phyloP scores from a whole-genome alignment of 2,329 filamentous ascomycete genomes.

The Phyllosticta citriasiana region DNA sequence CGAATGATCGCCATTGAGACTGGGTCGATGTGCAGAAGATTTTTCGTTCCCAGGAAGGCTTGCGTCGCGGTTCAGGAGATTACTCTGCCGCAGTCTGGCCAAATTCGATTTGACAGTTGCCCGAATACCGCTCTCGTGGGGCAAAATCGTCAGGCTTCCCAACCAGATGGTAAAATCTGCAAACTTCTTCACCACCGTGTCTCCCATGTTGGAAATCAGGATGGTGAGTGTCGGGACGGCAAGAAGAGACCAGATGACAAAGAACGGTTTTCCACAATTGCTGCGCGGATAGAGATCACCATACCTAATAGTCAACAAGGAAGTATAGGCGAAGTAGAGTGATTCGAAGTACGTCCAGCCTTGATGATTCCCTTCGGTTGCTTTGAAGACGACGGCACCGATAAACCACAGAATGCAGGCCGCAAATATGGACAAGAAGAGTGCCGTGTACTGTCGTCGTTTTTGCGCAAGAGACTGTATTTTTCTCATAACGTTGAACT shows the following conservation, averaged over 20 bases:
- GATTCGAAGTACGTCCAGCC: constrained; percentile 43
- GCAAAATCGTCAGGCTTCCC: constrained; percentile 45
- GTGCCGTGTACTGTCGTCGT: constrained; percentile 30
- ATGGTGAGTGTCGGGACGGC: constrained; percentile 46
- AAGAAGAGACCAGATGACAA: constrained; percentile 47
- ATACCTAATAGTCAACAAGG: constrained; percentile 46
- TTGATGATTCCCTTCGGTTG: constrained; percentile 32
- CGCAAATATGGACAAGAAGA: constrained; percentile 29
- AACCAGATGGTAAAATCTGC: constrained; percentile 47
- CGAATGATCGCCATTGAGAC: background rate
- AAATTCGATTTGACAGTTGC: constrained; percentile 24
- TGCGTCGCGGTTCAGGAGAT: background rate
- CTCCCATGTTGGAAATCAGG: constrained; percentile 44
- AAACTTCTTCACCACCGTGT: constrained; percentile 45
- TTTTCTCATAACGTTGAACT: constrained; percentile 35
- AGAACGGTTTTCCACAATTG: constrained; percentile 45
- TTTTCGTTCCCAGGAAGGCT: background rate
- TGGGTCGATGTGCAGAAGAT: background rate
- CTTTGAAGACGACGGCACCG: constrained; percentile 41
- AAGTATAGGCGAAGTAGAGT: constrained; percentile 45
- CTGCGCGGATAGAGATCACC: constrained; percentile 38
- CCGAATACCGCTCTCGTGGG: constrained; percentile 35
- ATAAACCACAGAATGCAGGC: constrained; percentile 35
- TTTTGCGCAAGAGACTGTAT: constrained; percentile 28
- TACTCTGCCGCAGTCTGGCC: constrained; percentile 14